phyloP scores from a whole-genome alignment of 106 monocot genomes.

The Agapanthus africanus region DNA sequence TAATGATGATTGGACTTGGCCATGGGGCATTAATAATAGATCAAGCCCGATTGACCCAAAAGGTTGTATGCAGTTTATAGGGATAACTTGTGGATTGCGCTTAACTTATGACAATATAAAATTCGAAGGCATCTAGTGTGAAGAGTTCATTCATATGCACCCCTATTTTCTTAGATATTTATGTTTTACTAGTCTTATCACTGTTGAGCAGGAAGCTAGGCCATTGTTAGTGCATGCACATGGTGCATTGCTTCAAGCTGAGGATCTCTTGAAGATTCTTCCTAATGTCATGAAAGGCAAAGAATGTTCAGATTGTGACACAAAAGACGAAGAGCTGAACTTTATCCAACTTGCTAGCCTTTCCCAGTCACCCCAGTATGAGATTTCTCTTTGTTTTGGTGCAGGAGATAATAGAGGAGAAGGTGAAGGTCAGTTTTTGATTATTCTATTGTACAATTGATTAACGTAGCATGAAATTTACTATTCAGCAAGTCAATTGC shows the following conservation, averaged over 20 bases:
- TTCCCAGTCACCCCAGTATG: conserved; percentile 63
- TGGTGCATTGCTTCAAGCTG: conserved; percentile 31
- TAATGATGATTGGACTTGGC: no score
- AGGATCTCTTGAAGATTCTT: conserved; percentile 35
- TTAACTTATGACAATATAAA: not conserved
- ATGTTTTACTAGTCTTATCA: not conserved
- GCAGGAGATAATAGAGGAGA: not conserved
- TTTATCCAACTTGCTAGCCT: conserved; percentile 61
- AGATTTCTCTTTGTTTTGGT: conserved; percentile 48
- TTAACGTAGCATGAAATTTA: not conserved
- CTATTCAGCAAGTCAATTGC: not conserved
- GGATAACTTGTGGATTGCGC: no score
- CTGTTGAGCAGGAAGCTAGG: conserved; percentile 41
- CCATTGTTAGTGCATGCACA: conserved; percentile 69
- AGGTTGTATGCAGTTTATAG: not conserved
- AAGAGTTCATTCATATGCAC: no score
- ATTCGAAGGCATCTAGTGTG: no score
- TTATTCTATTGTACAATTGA: not conserved
- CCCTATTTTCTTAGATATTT: not conserved
- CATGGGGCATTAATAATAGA: no score
- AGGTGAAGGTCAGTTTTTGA: conserved; percentile 16
- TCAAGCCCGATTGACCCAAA: no score
- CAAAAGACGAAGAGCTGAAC: conserved; percentile 11
- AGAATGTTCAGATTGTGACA: not conserved
- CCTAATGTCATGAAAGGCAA: conserved; percentile 30